A percentile compares a stretch with the other conserved stretches of the same genome.
Conservation (phyloP, 345 rosid species). For the Hevea brasiliensis region DNA sequence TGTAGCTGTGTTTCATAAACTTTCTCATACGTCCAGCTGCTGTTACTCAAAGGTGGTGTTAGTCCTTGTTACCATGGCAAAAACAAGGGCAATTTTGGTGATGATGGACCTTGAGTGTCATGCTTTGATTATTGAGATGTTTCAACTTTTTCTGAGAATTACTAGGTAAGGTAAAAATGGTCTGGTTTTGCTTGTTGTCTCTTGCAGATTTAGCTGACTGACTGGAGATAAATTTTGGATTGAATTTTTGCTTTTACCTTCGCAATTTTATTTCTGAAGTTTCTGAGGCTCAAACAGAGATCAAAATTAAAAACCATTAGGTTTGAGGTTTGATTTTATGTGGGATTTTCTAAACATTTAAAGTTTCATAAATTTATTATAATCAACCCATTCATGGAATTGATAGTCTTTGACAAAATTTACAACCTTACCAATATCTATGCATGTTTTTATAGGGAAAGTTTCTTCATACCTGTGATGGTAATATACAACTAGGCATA, state of each 20-base stretch:
- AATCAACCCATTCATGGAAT: background rate
- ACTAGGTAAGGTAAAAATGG: slow-evolving; percentile 9
- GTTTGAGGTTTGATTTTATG: background rate
- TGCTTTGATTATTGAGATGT: slow-evolving; percentile 9
- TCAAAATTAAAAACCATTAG: background rate
- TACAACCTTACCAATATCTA: background rate
- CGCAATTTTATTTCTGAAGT: background rate
- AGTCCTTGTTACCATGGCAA: slow-evolving; percentile 11
- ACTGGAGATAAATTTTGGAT: background rate
- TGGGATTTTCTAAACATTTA: background rate
- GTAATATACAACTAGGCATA: background rate
- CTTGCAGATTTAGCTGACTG: background rate
- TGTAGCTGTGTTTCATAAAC: slow-evolving; percentile 49
- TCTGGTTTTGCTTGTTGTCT: background rate
- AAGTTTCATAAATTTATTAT: background rate
- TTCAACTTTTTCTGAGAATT: slow-evolving; percentile 14
- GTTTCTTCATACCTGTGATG: background rate
- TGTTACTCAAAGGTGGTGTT: slow-evolving; percentile 17
- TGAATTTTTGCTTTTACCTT: background rate
- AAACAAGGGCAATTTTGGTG: slow-evolving; percentile 6
- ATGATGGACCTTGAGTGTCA: slow-evolving; percentile 17
- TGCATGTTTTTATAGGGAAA: background rate
- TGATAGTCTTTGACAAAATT: background rate
- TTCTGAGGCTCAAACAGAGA: background rate
- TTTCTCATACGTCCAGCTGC: slow-evolving; percentile 18